Evolutionary conservation across 2,329 filamentous ascomycete genomes (phyloP).

Genomic region (Teratosphaeria zuluensis): DNA sequence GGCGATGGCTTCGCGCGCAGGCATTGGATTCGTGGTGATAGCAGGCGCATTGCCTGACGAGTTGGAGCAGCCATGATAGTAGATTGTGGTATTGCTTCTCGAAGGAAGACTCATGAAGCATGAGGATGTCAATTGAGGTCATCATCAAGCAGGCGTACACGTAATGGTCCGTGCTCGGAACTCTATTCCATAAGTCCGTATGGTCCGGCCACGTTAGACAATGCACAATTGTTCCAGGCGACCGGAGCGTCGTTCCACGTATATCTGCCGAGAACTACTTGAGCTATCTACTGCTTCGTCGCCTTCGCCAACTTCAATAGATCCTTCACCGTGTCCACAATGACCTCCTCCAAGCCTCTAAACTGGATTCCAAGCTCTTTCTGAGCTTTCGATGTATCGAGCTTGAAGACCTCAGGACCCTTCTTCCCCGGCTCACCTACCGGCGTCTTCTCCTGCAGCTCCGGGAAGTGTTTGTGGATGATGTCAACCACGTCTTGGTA

Average conservation of each 20-base stretch:
- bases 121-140: not conserved
- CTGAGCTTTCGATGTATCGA: not conserved
- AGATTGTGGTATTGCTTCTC: not conserved
- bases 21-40: constrained; percentile 18
- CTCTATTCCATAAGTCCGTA: not conserved
- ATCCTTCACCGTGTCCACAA: not conserved
- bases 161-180: not conserved
- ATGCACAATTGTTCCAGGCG: not conserved
- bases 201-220: not conserved
- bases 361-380: not conserved
- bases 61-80: constrained; percentile 15
- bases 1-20: constrained; percentile 9
- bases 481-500: not conserved
- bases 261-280: not conserved
- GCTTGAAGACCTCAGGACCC: not conserved
- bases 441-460: not conserved
- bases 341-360: not conserved
- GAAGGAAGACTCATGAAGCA: not conserved
- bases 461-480: not conserved
- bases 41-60: constrained; percentile 21
- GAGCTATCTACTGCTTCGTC: not conserved
- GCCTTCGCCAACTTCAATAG: not conserved
- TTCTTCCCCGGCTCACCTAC: not conserved
- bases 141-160: not conserved
- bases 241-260: not conserved